Conservation (phyloP, 345 rosid genomes). For the Corymbia maculata region DNA sequence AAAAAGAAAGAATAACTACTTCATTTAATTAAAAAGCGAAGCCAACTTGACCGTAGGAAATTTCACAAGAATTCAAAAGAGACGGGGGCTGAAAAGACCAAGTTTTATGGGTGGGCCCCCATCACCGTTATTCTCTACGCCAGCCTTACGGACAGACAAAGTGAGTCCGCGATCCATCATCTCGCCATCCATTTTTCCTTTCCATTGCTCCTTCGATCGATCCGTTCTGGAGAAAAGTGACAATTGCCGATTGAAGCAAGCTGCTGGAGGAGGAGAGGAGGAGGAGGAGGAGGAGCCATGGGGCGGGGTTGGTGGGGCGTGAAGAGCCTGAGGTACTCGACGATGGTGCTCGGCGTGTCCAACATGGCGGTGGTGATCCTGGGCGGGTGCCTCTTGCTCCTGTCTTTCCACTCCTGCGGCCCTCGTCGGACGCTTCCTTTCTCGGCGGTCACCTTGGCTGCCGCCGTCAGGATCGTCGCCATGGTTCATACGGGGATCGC, state of each 20-base stretch:
- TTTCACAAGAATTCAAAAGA: too few relatives aligned
- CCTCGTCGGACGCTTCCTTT: constrained; percentile 14
- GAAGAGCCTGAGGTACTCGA: constrained; percentile 32
- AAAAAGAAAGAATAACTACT: too few relatives aligned
- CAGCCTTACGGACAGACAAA: not conserved
- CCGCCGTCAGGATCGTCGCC: constrained; percentile 37
- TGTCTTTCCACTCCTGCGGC: constrained; percentile 26
- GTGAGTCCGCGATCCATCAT: not conserved
- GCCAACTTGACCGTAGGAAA: not conserved
- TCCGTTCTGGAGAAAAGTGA: not conserved
- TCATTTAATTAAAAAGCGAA: too few relatives aligned
- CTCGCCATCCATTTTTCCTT: not conserved
- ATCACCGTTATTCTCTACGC: not conserved
- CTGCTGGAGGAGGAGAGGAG: not conserved
- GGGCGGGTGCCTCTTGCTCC: constrained; percentile 36
- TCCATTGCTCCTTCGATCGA: not conserved
- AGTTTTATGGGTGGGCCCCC: not conserved
- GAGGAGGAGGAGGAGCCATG: not conserved
- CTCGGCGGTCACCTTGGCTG: constrained; percentile 31
- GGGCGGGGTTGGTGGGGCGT: not conserved
- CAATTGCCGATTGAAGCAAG: not conserved
- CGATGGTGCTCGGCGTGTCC: constrained; percentile 31
- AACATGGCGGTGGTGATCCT: constrained; percentile 31
- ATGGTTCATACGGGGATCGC: constrained; percentile 51
- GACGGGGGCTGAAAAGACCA: not conserved